Base-by-base conservation (phyloP, 2,329 filamentous ascomycete genomes). In the Paraphoma chrysanthemicola region DNA sequence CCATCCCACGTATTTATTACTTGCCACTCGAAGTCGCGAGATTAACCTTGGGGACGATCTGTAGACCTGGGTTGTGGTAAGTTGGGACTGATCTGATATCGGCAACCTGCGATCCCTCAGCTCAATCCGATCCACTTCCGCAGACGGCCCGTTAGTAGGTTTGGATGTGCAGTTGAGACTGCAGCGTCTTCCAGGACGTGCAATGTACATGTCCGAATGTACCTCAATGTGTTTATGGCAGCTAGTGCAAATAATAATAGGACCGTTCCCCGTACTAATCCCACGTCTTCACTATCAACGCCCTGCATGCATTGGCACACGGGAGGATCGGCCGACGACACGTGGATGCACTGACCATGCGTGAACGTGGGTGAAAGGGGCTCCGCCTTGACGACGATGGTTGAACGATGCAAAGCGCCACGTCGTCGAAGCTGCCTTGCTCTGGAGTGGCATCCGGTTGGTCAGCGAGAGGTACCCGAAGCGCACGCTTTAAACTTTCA, bases 261-360 rank as follows among this genome's bases (percentile, higher is more conserved):
- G 33, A n/a, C 23, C 33, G 33, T 36, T 36, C 33, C 33, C 33
- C 33, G 7, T 10, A 36, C 9, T 36, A 10, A 36, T 36, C 33
- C 3, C 14, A 4, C 29, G n/a, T 30, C 31, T 48, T 52, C 46
- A 53, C 30, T 29, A 29, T 47, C 48, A 42, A 17, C 18, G 36
- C 44, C 16, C 39, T 36, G 23, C 48, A 48, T 42, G 56, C 56
- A 45, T 62, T 58, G 53, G 55, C 48, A 31, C 29, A 42, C 44
- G 47, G 57, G 48, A 53, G 47, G 53, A 57, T 53, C 57, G 52
- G 56, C 45, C 53, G 57, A 54, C 48, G 33, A 56, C 60, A 62
- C 60, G 62, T 63, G 62, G 62, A 48, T 48, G 62, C 62, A 57
- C 50, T 61, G 57, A 54, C 60, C 60, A 57, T 48, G 36, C 16